phyloP scores from a whole-genome alignment of 371 early-diverging fungal genomes.

The Syncephalastrum racemosum region DNA sequence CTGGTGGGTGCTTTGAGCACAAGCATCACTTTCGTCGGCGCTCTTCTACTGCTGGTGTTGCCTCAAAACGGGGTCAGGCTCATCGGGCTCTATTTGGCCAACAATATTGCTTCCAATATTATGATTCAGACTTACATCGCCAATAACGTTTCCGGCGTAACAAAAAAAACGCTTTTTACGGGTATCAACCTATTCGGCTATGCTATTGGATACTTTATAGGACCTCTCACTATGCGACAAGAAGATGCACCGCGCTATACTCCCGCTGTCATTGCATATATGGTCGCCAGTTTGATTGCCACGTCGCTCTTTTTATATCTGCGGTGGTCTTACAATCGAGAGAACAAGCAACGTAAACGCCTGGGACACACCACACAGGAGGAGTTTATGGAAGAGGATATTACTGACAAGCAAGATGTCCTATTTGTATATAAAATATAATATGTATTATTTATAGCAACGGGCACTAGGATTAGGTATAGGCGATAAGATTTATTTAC shows the following conservation, averaged over 20 bases:
- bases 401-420: no score
- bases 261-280: constrained; percentile 19
- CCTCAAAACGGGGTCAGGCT: constrained; percentile 8
- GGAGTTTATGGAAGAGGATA: no score
- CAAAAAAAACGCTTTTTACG: constrained; percentile 23
- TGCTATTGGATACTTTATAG: constrained; percentile 20
- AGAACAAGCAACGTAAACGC: constrained; percentile 16
- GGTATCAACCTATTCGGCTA: constrained; percentile 10
- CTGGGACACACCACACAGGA: no score
- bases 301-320: constrained; percentile 18
- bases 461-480: no score
- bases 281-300: constrained; percentile 22
- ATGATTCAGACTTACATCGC: constrained; percentile 13
- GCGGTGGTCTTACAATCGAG: constrained; percentile 10
- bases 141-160: constrained; percentile 17
- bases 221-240: constrained; percentile 23
- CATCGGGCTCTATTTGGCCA: constrained; percentile 12
- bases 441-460: no score
- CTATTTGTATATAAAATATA: no score
- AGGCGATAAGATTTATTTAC: no score
- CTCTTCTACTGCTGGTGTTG: constrained; percentile 6
- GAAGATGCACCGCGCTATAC: constrained; percentile 16
- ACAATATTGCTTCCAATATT: constrained; percentile 4
- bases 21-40: constrained; percentile 12
- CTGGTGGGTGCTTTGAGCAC: constrained; percentile 5